phyloP scores from a whole-genome alignment of 139 green algal genomes.

The Edaphochlamys debaryana region DNA sequence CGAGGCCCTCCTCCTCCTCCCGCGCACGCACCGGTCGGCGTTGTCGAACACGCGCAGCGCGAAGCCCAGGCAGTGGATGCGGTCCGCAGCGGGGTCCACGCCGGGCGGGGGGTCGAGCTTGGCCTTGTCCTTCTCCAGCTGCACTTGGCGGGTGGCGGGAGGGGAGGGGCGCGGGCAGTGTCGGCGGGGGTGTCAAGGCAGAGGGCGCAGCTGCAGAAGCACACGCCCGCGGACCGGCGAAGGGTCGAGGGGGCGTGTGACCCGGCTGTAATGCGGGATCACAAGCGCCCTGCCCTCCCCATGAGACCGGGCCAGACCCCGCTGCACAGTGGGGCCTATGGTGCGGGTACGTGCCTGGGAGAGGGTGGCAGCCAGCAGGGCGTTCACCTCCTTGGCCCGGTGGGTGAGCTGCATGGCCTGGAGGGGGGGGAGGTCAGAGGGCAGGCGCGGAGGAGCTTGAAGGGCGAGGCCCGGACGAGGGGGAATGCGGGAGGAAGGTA shows the following conservation, averaged over 20 bases:
- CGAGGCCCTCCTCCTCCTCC: too few relatives aligned
- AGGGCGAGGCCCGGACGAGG: not conserved
- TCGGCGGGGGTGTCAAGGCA: too few relatives aligned
- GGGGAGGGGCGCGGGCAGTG: too few relatives aligned
- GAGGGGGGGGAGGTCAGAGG: not conserved
- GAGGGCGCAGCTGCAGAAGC: constrained; percentile 48
- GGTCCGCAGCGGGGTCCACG: not conserved
- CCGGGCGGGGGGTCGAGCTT: not conserved
- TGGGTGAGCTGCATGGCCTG: constrained; percentile 74
- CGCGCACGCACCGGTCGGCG: too few relatives aligned
- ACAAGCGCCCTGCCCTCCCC: too few relatives aligned
- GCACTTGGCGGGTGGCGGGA: too few relatives aligned
- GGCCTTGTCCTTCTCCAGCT: constrained; percentile 26
- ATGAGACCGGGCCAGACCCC: too few relatives aligned
- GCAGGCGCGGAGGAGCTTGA: not conserved
- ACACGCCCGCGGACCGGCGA: constrained; percentile 69
- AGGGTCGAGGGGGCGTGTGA: too few relatives aligned
- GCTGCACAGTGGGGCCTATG: too few relatives aligned
- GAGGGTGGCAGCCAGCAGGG: constrained; percentile 62
- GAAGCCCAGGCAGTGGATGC: constrained; percentile 76
- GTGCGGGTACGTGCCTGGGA: too few relatives aligned
- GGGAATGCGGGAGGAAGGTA: not conserved
- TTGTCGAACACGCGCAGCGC: constrained; percentile 78
- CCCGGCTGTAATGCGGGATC: too few relatives aligned
- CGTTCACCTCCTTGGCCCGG: constrained; percentile 69